Evolutionary conservation across 108 stramenopile genomes (phyloP), one percentile per base, ranked within the genome.

Genomic region (Parietichytrium sp.): DNA sequence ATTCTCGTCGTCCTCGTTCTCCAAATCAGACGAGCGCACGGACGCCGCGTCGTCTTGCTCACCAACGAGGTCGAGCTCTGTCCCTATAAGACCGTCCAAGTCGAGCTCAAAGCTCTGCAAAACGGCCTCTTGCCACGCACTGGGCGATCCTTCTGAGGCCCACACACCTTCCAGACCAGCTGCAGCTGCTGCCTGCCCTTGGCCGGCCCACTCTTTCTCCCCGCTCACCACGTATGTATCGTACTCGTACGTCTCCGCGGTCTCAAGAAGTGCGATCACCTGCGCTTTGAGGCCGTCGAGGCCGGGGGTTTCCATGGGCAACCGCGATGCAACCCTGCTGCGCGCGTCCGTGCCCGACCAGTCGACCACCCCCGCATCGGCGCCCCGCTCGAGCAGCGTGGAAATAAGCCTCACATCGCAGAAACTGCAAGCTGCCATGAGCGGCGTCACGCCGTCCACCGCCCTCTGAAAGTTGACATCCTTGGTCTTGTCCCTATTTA

Each of bases 141-240:
- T 42, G 15, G 20, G n/a, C n/a, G n/a, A n/a, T n/a, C n/a, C n/a
- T n/a, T n/a, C n/a, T 72, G 61, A 8, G 33, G 23, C 12, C 38
- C 33, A 42, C 20, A 16, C 38, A 72, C 8, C 27, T 53, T 29
- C 27, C 6, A 2, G 20, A n/a, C 52, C 52, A 23, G 18, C 27
- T 15, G 18, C 1, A 8, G 52, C 12, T 1, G 25, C 6, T 12
- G 10, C 13, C 61, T 36, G 29, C 23, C 42, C 38, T 72, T 23
- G 61, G 42, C 15, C 1, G 42, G 36, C 61, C 33, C 33, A 72
- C 20, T 72, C 61, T 10, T 45, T 42, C 20, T 72, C 61, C 6
- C 45, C 20, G 61, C 61, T 33, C 61, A 72, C 61, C 20, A 72
- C 61, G 61, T 72, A 72, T 10, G 61, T 72, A 20, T 72, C 61